Base-by-base conservation (phyloP, 345 rosid species). In the Ailanthus altissimus region DNA sequence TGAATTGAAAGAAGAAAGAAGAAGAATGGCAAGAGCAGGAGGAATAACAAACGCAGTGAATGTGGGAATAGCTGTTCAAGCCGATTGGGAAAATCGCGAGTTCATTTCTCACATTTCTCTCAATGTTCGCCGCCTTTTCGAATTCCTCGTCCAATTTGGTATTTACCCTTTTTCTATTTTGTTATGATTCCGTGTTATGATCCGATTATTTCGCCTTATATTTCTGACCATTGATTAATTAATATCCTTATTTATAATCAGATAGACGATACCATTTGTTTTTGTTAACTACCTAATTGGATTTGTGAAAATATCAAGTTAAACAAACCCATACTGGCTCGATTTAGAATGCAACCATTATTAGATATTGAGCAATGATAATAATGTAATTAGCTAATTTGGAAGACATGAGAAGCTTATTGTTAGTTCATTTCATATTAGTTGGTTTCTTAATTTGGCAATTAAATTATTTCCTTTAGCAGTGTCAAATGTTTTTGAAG, bases 81-180 rank as follows among this genome's bases (percentile, higher is more conserved):
- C 99, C 3, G 99, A 96, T 82, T 96, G 99, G 99, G 99, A 94
- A 81, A 96, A 94, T 85, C 91, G 99, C 68, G 98, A 97, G 75
- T 97, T 97, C 75, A 94, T 97, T 67, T 97, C 99, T 73, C 94
- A 96, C 73, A 92, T 96, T 76, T 92, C 98, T 80, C 99, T 94
- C 83, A 94, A 94, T 79, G 94, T 97, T 79, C 97, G 98, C 81
- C 98, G 99, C 77, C 97, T 96, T 83, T 94, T 96, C 81, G 98
- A 96, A 38, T 96, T 96, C 88, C 98, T 94, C 76, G 83, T 92
- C 83, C 98, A 94, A 79, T 96, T 93, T 80, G 99, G 98, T 94
- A 75, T 12, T 50, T 11, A 16, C 6, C 46, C n/a, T 16, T 67
- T 68, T 21, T 18, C n/a, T 32, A 32, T 32, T 32, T 32, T 32